Base-by-base conservation (phyloP, 192 early-diverging fungal genomes). In the Powellomyces hirtus region DNA sequence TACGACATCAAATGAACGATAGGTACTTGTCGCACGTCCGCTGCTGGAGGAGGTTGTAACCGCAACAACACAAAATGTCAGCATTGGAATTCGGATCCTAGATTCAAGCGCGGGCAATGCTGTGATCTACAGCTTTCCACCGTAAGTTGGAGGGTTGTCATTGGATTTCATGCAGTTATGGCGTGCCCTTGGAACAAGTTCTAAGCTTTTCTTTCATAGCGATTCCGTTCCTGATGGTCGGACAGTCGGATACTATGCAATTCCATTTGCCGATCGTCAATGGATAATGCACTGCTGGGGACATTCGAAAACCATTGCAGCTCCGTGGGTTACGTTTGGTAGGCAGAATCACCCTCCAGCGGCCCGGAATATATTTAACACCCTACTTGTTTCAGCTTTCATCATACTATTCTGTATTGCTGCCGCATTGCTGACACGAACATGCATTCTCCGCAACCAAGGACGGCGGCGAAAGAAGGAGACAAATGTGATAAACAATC, bases 211-310 rank as follows among this genome's bases (percentile, higher is more conserved):
- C 24, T 53, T 26, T 11, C 51, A 53, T 63, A 63, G 42, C 37
- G 30, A 29, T 29, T 26, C 14, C 22, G 16, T 42, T 10, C 16
- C 36, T n/a, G 10, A 13, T 10, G 51, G 34, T 29, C 4, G 37
- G 14, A 36, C 64, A 2, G 38, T 66, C 29, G 64, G 64, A 11
- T 52, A 35, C 35, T 66, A 66, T 40, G 18, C 6, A 6, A 38
- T 66, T 37, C 4, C 52, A 13, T 8, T 66, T 11, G 51, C 34
- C 33, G 36, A 66, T 27, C 46, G 64, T 22, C 27, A 31, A 55
- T 66, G 64, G 64, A 66, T 7, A 8, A 4, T 66, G 5, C 50
- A n/a, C 16, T 66, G 64, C 34, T 66, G 36, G 34, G 64, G 64
- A 33, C 14, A 11, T 0, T 6, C 44, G 29, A 22, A 45, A 16